Evolutionary conservation across 768 basidiomycete genomes (phyloP), one percentile per base, ranked within the genome.

Genomic region (Vararia minispora): DNA sequence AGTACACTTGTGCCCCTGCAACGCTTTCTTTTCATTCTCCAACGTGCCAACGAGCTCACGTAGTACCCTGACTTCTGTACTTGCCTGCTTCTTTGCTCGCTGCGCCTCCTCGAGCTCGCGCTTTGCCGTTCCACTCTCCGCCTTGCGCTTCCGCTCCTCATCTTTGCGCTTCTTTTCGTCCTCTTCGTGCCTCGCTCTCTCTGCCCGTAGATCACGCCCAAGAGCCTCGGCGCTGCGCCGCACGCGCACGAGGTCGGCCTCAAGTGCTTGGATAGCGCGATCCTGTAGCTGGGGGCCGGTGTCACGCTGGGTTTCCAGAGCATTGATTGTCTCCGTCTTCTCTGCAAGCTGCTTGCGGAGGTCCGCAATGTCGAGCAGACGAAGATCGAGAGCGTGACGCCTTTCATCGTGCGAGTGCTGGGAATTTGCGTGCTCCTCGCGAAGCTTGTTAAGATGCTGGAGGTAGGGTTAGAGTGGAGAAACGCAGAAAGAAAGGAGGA

Each of bases 221-320:
- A 90, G 81, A 6, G 68, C 69, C 45, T 84, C 80, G 0, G 86
- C 87, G 42, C 88, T 82, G 35, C 69, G 66, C 40, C 74, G 70
- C 13, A 94, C 83, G 7, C 83, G 76, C 40, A 64, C 64, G 17
- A 94, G 66, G 52, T 92, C 88, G 4, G 71, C 63, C 49, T 90
- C 80, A 23, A 92, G 66, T 0, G 54, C 55, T 4, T 72, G 68
- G n/a, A 90, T 77, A 3, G 73, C 80, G 28, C 64, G 66, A 1
- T 72, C 69, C 40, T 74, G 44, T 76, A 74, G 35, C 58, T 71
- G 53, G n/a, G n/a, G n/a, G n/a, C n/a, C n/a, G n/a, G n/a, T n/a
- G 76, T 80, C 62, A 80, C 83, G 2, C 56, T 87, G 80, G 24
- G 68, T 65, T 50, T 79, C 73, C 1, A 69, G 67, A 13, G 67